Evolutionary conservation across 352 stramenopile genomes (phyloP).

Genomic region (Pythium plurisporium): DNA sequence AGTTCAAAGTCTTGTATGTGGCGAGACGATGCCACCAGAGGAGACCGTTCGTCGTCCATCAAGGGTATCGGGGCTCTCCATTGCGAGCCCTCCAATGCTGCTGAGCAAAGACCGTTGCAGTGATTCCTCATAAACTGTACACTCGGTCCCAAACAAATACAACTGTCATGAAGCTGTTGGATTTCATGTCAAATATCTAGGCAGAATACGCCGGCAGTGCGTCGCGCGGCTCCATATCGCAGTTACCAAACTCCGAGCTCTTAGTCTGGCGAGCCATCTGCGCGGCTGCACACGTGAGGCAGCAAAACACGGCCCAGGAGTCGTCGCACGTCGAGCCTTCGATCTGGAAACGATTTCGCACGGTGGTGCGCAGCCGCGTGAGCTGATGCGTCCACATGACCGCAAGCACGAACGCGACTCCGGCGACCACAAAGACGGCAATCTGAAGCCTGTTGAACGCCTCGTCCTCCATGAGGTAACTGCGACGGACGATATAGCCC

Average conservation of each 20-base stretch:
- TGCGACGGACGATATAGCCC: background rate
- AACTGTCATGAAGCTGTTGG: no score
- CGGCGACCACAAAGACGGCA: background rate
- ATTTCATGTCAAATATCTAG: background rate
- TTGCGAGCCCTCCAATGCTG: no score
- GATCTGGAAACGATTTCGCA: conserved; percentile 4
- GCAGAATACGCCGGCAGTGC: conserved; percentile 1
- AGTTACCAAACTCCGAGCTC: background rate
- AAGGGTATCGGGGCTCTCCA: no score
- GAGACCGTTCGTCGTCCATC: no score
- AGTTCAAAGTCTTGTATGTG: no score
- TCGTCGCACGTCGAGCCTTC: conserved; percentile 1
- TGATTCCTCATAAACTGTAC: no score
- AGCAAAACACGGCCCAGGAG: background rate
- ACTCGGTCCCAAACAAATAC: no score
- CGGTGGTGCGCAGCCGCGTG: background rate
- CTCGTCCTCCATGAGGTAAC: background rate
- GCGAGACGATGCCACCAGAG: no score
- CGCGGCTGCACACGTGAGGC: background rate
- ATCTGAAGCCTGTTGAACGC: background rate
- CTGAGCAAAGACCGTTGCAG: no score
- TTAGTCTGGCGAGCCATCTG: conserved; percentile 9
- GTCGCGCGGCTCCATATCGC: conserved; percentile 3
- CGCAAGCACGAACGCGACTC: background rate
- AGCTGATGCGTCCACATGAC: background rate